Evolutionary conservation across 345 rosid genomes (phyloP), one percentile per base, ranked within the genome.

Genomic region (Cardiospermum halicacabum): DNA sequence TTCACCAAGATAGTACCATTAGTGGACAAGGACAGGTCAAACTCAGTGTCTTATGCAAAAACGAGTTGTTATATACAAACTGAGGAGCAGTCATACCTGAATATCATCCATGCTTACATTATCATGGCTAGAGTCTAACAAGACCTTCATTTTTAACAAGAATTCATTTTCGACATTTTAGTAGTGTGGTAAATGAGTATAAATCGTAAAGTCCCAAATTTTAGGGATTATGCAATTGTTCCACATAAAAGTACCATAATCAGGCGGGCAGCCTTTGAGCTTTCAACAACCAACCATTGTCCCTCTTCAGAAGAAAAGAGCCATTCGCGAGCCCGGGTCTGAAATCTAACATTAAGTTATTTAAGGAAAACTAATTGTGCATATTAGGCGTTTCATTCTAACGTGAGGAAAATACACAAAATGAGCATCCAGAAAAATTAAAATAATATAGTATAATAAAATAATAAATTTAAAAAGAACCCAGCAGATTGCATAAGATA

Each of bases 261-360:
- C 63, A 93, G 83, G 63, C 98, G 98, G 82, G 92, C 97, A 31
- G 96, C 81, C 75, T 74, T 78, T 70, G 96, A 76, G 81, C 85
- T 93, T 76, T 88, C 96, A 57, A 93, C 89, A 42, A 93, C 78
- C 65, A 73, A 65, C 97, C 97, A 90, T 68, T 90, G 98, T 72
- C 98, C 98, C 86, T 88, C 98, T 77, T 93, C 96, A 71, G 96
- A 85, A 76, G 88, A 81, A 85, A 85, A 93, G 71, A 93, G 89
- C 98, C 98, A 93, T 64, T 87, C 98, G 79, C 81, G 92, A 81
- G 94, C 81, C 59, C 89, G 87, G 64, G 85, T 73, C 97, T 92
- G 95, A 81, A 84, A 83, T 73, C 74, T 28, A 74, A 74, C 62
- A 77, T 58, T 53, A 55, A 69, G 82, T 79, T 62, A 65, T 56